phyloP scores from a whole-genome alignment of 768 basidiomycete species.

The Boletus insuetus region DNA sequence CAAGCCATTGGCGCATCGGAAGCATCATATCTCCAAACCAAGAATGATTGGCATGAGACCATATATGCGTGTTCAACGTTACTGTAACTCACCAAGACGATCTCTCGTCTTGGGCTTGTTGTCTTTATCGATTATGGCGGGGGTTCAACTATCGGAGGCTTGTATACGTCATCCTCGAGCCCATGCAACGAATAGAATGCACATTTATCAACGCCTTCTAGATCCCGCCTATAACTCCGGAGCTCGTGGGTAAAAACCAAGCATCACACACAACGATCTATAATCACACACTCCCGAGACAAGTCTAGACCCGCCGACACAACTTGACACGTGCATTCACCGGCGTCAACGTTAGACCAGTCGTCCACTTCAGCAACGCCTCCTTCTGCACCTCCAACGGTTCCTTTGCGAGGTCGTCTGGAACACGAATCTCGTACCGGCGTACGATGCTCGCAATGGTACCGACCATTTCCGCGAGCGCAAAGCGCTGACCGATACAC shows the following conservation, averaged over 20 bases:
- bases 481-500: slow-evolving; percentile 51
- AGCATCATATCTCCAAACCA: neutral
- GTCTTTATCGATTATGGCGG: too few relatives aligned
- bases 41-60: neutral
- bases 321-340: slow-evolving; percentile 20
- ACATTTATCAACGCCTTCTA: too few relatives aligned
- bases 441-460: slow-evolving; percentile 44
- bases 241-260: too few relatives aligned
- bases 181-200: too few relatives aligned
- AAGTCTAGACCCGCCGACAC: neutral
- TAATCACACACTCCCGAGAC: too few relatives aligned
- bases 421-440: slow-evolving; percentile 40
- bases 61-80: neutral
- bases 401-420: slow-evolving; percentile 32
- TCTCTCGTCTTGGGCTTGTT: too few relatives aligned
- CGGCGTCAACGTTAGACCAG: slow-evolving; percentile 37
- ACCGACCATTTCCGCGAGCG: slow-evolving; percentile 40
- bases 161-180: too few relatives aligned
- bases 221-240: too few relatives aligned
- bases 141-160: too few relatives aligned
- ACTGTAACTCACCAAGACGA: too few relatives aligned
- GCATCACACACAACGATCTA: too few relatives aligned
- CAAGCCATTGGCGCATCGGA: slow-evolving; percentile 14
- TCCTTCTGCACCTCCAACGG: slow-evolving; percentile 34
- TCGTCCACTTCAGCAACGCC: slow-evolving; percentile 36